These are phyloP conservation scores for Akanthomyces uredinophilus DNA, from an alignment of 2,329 filamentous ascomycete genomes.

Conservation along the genomic window DNA sequence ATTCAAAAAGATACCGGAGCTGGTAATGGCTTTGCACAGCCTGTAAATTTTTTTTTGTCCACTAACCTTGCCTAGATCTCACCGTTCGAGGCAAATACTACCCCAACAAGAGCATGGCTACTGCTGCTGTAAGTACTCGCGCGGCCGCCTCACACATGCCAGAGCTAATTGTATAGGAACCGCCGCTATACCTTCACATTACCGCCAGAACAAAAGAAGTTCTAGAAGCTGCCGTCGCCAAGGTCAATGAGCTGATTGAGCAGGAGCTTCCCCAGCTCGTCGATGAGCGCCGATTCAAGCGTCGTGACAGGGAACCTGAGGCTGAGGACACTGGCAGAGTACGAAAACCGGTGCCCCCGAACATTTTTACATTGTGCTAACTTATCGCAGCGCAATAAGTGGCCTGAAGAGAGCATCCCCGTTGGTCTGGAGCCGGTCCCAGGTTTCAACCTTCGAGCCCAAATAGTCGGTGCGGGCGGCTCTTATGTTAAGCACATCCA, in stretches of 20 bases:
- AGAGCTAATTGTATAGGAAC: constrained; percentile 54
- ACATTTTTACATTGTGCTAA: constrained; percentile 16
- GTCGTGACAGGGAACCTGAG: constrained; percentile 72
- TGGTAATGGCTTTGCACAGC: constrained; percentile 67
- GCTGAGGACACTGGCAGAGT: constrained; percentile 87
- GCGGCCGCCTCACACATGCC: background rate
- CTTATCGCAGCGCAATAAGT: constrained; percentile 82
- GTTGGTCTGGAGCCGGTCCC: constrained; percentile 86
- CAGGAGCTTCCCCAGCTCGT: constrained; percentile 93
- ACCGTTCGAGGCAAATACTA: constrained; percentile 96
- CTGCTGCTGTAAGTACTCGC: constrained; percentile 66
- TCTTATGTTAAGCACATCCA: constrained; percentile 98
- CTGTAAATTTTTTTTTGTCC: constrained; percentile 16
- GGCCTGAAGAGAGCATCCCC: constrained; percentile 93
- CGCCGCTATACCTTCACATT: constrained; percentile 89
- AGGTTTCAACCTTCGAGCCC: constrained; percentile 92
- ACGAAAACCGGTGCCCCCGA: constrained; percentile 29
- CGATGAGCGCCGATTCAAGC: constrained; percentile 86
- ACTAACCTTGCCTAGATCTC: constrained; percentile 68
- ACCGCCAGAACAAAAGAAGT: constrained; percentile 89
- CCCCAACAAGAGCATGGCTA: constrained; percentile 96
- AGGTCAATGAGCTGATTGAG: constrained; percentile 93
- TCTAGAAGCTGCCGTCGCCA: constrained; percentile 79
- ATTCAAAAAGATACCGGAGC: constrained; percentile 99
- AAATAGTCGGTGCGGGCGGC: constrained; percentile 91